phyloP scores from a whole-genome alignment of 169 alveolate genomes.

The Plasmodium inui region DNA sequence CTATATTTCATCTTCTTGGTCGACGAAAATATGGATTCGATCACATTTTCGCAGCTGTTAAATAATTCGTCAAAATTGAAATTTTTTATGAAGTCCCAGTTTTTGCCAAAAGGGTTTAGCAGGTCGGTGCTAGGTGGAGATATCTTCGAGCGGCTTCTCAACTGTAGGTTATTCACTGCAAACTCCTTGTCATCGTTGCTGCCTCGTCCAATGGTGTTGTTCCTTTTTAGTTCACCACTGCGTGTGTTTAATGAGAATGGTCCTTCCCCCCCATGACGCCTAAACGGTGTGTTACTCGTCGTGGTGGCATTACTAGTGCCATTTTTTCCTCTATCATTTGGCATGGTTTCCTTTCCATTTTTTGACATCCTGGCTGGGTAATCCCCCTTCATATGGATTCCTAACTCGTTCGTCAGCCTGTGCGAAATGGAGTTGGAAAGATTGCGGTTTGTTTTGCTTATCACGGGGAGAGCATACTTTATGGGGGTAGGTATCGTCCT shows the following conservation, averaged over 20 bases:
- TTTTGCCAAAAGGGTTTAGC: slow-evolving; percentile 71
- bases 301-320: neutral
- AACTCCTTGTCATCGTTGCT: neutral
- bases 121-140: neutral
- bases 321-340: neutral
- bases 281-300: neutral
- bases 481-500: neutral
- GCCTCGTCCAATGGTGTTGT: neutral
- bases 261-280: neutral
- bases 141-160: neutral
- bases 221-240: neutral
- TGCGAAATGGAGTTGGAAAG: neutral
- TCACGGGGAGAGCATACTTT: neutral
- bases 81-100: slow-evolving; percentile 58
- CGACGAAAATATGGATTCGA: slow-evolving; percentile 61
- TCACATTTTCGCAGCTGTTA: slow-evolving; percentile 68
- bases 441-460: neutral
- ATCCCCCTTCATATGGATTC: neutral
- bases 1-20: slow-evolving; percentile 74
- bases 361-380: neutral
- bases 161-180: neutral
- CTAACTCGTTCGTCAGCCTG: neutral
- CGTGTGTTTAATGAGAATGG: neutral
- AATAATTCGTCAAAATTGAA: slow-evolving; percentile 73
- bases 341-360: neutral